Evolutionary conservation across 306 rosid species (phyloP), one percentile per base, ranked within the genome.

Genomic region (Medicago arabica): DNA sequence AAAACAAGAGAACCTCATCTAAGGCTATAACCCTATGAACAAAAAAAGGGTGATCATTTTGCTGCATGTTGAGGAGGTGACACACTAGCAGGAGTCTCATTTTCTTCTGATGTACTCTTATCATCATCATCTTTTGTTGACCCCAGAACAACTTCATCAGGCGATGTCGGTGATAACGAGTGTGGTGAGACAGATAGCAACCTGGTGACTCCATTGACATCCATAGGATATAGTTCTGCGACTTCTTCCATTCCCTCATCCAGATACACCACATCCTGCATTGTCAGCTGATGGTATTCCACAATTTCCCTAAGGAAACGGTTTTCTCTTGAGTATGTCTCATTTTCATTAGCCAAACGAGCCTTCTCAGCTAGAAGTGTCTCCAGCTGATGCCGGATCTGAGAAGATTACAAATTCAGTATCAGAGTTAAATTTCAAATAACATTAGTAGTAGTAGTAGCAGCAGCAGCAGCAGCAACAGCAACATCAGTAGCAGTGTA

Each of bases 281-380:
- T 90, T 0, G 96, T 96, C 28, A 96, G 94, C 76, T 96, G 99
- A 75, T 96, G 99, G 76, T 92, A 96, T 57, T 96, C 99, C 71
- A 96, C 99, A 40, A 96, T 83, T 81, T 96, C 99, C 87, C 98
- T 92, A 14, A 92, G 81, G 83, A 96, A 96, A 13, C 99, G 96
- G 69, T 96, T 96, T 79, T 96, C 99, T 3, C 98, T 84, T 0
- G 99, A 86, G 78, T 89, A 92, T 80, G 89, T 85, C 72, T 94
- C 92, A 17, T 96, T 96, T 81, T 92, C 99, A 47, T 84, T 81
- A 0, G 98, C 99, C 82, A 96, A 71, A 55, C 99, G 89, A 14
- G 97, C 86, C 89, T 96, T 96, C 87, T 96, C 99, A 1, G 97
- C 96, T 59, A 96, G 67, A 76, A 96, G 98, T 11, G 99, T 90